These are phyloP conservation scores for Ilex asprella DNA, from an alignment of 257 asterid species.

Conservation along the genomic window DNA sequence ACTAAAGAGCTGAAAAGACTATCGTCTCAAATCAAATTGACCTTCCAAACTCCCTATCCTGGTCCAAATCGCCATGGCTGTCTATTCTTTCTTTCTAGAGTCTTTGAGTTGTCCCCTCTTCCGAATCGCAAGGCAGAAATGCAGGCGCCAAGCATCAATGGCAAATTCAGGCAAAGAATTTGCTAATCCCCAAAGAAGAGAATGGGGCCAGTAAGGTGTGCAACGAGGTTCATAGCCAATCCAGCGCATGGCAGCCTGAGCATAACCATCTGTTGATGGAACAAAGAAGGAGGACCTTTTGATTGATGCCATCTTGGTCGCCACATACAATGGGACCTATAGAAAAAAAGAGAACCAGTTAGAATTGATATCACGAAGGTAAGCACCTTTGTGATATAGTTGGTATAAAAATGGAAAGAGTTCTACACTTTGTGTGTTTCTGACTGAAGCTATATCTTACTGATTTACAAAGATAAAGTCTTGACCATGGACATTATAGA, in stretches of 20 bases:
- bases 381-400: too few relatives aligned
- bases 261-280: constrained; percentile 85
- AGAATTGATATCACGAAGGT: too few relatives aligned
- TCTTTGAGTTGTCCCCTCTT: constrained; percentile 81
- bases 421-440: too few relatives aligned
- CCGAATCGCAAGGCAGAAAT: constrained; percentile 58
- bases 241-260: constrained; percentile 72
- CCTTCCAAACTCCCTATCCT: too few relatives aligned
- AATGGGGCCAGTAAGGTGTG: constrained; percentile 90
- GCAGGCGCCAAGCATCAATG: constrained; percentile 79
- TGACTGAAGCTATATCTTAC: too few relatives aligned
- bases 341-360: background rate
- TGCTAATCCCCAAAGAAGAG: background rate
- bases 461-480: too few relatives aligned
- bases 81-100: constrained; percentile 67
- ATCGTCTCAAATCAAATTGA: too few relatives aligned
- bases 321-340: constrained; percentile 90
- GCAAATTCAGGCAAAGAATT: constrained; percentile 18
- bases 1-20: too few relatives aligned
- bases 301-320: constrained; percentile 97
- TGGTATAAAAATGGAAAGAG: too few relatives aligned
- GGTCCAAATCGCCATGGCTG: background rate
- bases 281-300: constrained; percentile 82
- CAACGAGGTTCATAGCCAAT: constrained; percentile 90
- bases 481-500: too few relatives aligned